Evolutionary conservation across 306 rosid species (phyloP).

Genomic region (Adenanthera pavonina): DNA sequence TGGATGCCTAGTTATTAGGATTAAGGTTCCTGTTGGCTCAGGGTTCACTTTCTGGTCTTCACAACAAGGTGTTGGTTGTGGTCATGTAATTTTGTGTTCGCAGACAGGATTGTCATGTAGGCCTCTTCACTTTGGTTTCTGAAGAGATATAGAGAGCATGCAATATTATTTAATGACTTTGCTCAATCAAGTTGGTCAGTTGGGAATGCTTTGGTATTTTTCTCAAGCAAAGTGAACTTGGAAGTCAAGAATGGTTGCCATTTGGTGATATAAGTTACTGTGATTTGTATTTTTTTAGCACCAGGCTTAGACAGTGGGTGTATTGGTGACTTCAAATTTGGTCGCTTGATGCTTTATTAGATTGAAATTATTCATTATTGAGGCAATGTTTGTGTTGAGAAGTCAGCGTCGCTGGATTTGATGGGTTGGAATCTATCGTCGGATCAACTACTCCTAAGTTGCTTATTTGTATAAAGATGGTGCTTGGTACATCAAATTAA

Average conservation of each 20-base stretch:
- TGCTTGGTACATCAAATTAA: slow-evolving; percentile 18
- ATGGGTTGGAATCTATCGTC: slow-evolving; percentile 21
- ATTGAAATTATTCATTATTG: slow-evolving; percentile 36
- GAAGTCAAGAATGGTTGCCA: slow-evolving; percentile 28
- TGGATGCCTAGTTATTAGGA: slow-evolving; percentile 16
- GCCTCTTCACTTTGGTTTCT: slow-evolving; percentile 30
- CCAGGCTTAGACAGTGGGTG: slow-evolving; percentile 35
- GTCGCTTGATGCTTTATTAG: slow-evolving; percentile 32
- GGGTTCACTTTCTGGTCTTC: slow-evolving; percentile 29
- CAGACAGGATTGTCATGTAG: slow-evolving; percentile 35
- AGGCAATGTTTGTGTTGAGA: slow-evolving; percentile 36
- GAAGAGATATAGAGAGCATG: slow-evolving; percentile 22
- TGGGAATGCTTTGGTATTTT: slow-evolving; percentile 32
- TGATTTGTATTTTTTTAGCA: slow-evolving; percentile 33
- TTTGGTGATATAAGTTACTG: slow-evolving; percentile 31
- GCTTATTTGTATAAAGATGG: slow-evolving; percentile 35
- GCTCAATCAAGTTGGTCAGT: slow-evolving; percentile 25
- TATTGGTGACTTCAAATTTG: slow-evolving; percentile 19
- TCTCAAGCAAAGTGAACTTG: slow-evolving; percentile 34
- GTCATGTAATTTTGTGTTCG: slow-evolving; percentile 22
- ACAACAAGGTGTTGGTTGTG: slow-evolving; percentile 20
- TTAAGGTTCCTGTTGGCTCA: slow-evolving; percentile 31
- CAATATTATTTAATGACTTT: slow-evolving; percentile 11
- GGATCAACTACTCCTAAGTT: slow-evolving; percentile 14
- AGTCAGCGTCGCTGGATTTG: slow-evolving; percentile 30